Evolutionary conservation across 257 asterid genomes (phyloP).

Genomic region (Linderniella brevidens): DNA sequence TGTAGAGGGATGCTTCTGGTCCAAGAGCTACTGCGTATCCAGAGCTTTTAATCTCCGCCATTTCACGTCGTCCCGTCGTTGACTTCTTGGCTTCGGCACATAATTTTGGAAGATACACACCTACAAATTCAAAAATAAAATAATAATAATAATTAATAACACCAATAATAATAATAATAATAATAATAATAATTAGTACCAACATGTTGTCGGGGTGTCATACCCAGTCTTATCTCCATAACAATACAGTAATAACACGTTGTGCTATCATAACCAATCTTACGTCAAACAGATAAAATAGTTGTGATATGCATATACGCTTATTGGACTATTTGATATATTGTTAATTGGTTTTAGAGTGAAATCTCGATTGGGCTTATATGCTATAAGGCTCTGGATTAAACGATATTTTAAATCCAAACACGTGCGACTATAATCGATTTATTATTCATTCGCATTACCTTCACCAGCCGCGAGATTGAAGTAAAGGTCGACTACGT

Average conservation of each 20-base stretch:
- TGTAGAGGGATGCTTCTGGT: no score
- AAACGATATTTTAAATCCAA: no score
- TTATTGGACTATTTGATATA: no score
- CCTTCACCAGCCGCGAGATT: conserved; percentile 82
- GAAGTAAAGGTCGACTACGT: conserved; percentile 63
- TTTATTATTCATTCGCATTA: conserved; percentile 7
- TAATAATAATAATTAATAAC: neutral
- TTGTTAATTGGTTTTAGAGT: no score
- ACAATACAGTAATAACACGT: no score
- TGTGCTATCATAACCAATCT: no score
- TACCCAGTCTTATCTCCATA: no score
- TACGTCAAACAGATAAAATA: no score
- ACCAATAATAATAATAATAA: neutral
- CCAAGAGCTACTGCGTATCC: conserved; percentile 23
- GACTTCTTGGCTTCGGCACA: conserved; percentile 28
- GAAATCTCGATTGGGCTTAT: no score
- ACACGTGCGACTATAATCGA: neutral
- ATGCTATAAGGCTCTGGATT: no score
- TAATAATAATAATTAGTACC: neutral
- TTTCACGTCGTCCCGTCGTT: conserved; percentile 27
- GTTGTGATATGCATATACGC: no score
- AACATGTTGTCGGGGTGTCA: no score
- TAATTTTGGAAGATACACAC: conserved; percentile 56
- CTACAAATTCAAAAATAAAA: conserved; percentile 11
- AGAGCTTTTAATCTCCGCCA: conserved; percentile 53